Percentiles rank a stretch among this genome's conserved stretches.
Conservation (phyloP, 441 rosid genomes). For the Pelargonium fulgidum region DNA sequence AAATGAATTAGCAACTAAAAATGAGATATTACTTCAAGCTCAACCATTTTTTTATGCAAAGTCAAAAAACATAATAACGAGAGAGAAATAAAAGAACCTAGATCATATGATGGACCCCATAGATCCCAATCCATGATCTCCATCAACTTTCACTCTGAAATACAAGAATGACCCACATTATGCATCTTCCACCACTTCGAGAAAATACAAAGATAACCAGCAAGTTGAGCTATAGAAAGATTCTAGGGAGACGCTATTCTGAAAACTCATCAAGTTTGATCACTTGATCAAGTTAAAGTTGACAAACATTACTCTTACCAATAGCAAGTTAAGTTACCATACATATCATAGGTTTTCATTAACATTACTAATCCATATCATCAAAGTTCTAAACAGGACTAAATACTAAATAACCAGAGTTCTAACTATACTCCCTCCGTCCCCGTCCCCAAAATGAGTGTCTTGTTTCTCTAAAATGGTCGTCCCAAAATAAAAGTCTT, state of each 20-base stretch:
- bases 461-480: no score
- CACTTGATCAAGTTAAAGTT: background rate
- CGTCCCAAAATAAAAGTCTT: no score
- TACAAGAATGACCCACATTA: background rate
- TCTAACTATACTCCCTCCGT: no score
- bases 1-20: constrained; percentile 1
- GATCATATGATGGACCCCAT: constrained; percentile 47
- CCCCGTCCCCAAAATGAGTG: no score
- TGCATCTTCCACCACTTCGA: background rate
- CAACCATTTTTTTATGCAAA: constrained; percentile 10
- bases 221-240: background rate
- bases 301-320: background rate
- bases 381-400: no score
- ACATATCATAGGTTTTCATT: no score
- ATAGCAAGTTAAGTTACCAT: no score
- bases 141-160: constrained; percentile 14
- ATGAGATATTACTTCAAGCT: background rate
- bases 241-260: constrained; percentile 1
- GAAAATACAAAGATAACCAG: background rate
- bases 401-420: no score
- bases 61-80: background rate
- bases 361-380: no score
- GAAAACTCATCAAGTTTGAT: background rate
- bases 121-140: constrained; percentile 42
- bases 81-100: constrained; percentile 17